Base-by-base conservation (phyloP, 139 green algal genomes). In the Haematococcus lacustris region DNA sequence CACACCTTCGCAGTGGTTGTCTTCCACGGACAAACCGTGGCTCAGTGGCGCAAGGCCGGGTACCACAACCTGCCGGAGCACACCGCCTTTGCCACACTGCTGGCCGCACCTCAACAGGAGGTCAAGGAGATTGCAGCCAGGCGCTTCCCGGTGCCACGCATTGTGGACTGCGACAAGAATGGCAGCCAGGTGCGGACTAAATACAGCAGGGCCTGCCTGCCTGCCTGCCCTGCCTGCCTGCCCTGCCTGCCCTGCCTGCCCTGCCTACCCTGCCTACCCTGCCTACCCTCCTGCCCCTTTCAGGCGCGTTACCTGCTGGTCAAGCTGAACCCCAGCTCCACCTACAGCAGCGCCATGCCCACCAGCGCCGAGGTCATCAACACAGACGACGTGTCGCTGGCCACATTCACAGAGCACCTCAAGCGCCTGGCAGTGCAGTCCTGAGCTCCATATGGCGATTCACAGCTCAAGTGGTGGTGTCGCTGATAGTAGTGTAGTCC, bases 141-240 rank as follows among this genome's bases (percentile, higher is more conserved):
- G 60, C 83, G 94, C 37, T 99, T 99, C 83, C 94, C 94, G 2
- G 89, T 93, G 63, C 94, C 94, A 1, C 78, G 86, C 37, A 78
- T 97, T 26, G 95, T 97, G 62, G 92, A 98, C 82, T 99, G 95
- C 86, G 93, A 99, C 82, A 90, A 99, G 71, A 90, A 97, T 59
- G 93, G 93, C 78, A 89, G 78, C 65, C 91, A 95, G 85, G 83
- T 87, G 66, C 4, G 70, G 2, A 33, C 40, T 17, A 3, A 34
- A 30, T 23, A 23, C 38, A 41, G 5, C 89, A 97, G 86, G 93
- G 53, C 26, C 53, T 33, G 6, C 7, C 47, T 28, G 21, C 47
- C 13, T 57, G 47, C 21, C n/a, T n/a, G n/a, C n/a, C n/a, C n/a
- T n/a, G n/a, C n/a, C n/a, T n/a, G n/a, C n/a, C n/a, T n/a, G n/a